phyloP scores from a whole-genome alignment of 2,329 filamentous ascomycete species.

The Penicillium glabrum region DNA sequence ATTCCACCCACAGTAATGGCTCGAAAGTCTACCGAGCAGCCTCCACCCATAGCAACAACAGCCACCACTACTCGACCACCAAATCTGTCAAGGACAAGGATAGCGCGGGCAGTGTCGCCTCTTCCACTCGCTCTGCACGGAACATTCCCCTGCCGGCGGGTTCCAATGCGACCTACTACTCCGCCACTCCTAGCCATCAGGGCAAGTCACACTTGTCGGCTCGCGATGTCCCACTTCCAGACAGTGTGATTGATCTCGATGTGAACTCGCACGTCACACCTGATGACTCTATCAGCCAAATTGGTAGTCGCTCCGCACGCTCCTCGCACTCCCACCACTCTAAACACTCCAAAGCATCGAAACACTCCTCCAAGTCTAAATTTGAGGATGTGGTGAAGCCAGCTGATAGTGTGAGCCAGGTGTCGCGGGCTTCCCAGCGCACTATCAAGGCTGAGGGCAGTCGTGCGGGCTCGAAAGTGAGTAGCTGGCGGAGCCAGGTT shows the following conservation, averaged over 20 bases:
- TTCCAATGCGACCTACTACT: slow-evolving; percentile 27
- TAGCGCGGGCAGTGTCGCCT: slow-evolving; percentile 24
- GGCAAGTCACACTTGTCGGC: slow-evolving; percentile 20
- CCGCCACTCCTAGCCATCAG: slow-evolving; percentile 17
- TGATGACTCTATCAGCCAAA: slow-evolving; percentile 75
- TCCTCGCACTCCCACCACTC: slow-evolving; percentile 30
- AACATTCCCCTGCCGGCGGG: slow-evolving; percentile 38
- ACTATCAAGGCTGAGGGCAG: slow-evolving; percentile 34
- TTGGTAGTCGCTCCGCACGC: slow-evolving; percentile 40
- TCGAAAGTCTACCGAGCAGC: slow-evolving; percentile 17
- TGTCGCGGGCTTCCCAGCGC: slow-evolving; percentile 33
- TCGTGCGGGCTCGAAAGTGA: slow-evolving; percentile 25
- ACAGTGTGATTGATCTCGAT: slow-evolving; percentile 34
- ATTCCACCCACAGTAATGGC: slow-evolving; percentile 18
- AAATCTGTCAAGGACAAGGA: slow-evolving; percentile 12
- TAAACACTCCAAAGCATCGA: slow-evolving; percentile 30
- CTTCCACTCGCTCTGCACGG: slow-evolving; percentile 36
- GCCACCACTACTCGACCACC: slow-evolving; percentile 11
- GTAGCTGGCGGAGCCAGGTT: slow-evolving; percentile 31
- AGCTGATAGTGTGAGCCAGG: slow-evolving; percentile 42
- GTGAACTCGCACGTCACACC: slow-evolving; percentile 65
- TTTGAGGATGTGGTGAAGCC: slow-evolving; percentile 40
- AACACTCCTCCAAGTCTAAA: slow-evolving; percentile 33
- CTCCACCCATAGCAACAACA: slow-evolving; percentile 23
- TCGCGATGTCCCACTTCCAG: slow-evolving; percentile 28